Base-by-base conservation (phyloP, 306 rosid species). In the Fragaria nilgerrensis region DNA sequence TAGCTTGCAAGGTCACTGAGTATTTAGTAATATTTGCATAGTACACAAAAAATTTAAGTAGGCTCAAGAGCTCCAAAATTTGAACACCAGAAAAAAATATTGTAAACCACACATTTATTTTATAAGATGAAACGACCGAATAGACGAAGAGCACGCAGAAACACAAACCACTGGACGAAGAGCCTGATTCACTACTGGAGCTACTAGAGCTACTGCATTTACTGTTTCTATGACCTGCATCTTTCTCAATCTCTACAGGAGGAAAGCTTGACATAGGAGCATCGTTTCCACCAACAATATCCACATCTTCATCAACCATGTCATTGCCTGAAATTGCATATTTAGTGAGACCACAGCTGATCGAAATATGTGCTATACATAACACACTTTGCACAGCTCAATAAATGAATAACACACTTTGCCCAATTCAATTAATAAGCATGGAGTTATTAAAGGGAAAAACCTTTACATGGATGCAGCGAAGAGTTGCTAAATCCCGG, bases 101-200 rank as follows among this genome's bases (percentile, higher is more conserved):
- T 19, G 9, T n/a, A 19, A 37, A 37, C 29, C 14, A 37, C 43
- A 32, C 20, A 14, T 12, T 14, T 61, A 17, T 13, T 61, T 25
- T 25, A 36, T 36, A 64, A 16, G 12, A 34, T 4, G 68, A 65
- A 48, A 45, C 52, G 48, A 66, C 52, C 59, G 19, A 69, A 37
- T 17, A 36, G 27, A 78, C 55, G 63, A 74, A 78, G 78, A 75
- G 63, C 55, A 83, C 14, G 41, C 77, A 76, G 77, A 49, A 82
- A 76, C 85, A 94, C 97, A 70, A 89, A 94, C 98, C 98, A 84
- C 97, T 92, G 62, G 97, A 89, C 76, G 92, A 88, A 82, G 97
- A 88, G 85, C 98, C 96, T 63, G 96, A 89, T 62, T 88, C 93
- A 71, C 98, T 84, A 88, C 96, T 84, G 62, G 97, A 92, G 84